Evolutionary conservation across 192 early-diverging fungal species (phyloP).

Genomic region (Coemansia sp.): DNA sequence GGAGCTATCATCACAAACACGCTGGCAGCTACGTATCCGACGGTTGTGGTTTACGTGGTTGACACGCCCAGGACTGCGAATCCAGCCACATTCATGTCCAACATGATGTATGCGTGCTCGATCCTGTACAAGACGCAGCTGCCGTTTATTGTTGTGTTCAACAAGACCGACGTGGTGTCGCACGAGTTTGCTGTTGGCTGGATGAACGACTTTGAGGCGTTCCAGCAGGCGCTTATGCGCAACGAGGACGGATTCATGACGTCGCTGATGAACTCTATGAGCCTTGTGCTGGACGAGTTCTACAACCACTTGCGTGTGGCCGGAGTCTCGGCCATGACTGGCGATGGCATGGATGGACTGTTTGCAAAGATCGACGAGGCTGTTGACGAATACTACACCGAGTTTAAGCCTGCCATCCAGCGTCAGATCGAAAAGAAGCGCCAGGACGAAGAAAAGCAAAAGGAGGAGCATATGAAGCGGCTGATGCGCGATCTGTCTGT

Average conservation of each 20-base stretch:
- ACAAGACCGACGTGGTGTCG: constrained; percentile 91
- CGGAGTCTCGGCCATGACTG: constrained; percentile 91
- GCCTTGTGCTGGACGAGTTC: constrained; percentile 96
- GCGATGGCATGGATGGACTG: constrained; percentile 88
- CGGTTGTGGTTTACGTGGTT: constrained; percentile 89
- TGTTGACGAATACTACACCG: constrained; percentile 79
- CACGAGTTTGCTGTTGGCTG: constrained; percentile 91
- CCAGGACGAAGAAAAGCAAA: constrained; percentile 61
- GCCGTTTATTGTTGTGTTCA: constrained; percentile 94
- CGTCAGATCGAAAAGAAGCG: constrained; percentile 67
- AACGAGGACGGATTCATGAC: constrained; percentile 91
- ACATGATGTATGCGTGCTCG: constrained; percentile 97
- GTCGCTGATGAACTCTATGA: constrained; percentile 92
- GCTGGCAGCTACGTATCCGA: constrained; percentile 88
- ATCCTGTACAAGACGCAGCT: constrained; percentile 98
- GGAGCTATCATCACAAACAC: constrained; percentile 96
- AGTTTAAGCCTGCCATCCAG: constrained; percentile 87
- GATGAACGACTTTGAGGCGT: constrained; percentile 96
- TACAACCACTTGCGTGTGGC: constrained; percentile 79
- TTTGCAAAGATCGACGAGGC: constrained; percentile 82
- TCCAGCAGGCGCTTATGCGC: constrained; percentile 80
- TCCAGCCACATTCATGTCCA: constrained; percentile 97
- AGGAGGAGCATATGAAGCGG: constrained; percentile 71
- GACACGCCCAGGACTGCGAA: constrained; percentile 91
- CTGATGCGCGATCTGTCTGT: constrained; percentile 91